Percentiles rank a stretch among this genome's conserved stretches.
Conservation (phyloP, 2,329 filamentous ascomycete genomes). For the Venturia asperata region DNA sequence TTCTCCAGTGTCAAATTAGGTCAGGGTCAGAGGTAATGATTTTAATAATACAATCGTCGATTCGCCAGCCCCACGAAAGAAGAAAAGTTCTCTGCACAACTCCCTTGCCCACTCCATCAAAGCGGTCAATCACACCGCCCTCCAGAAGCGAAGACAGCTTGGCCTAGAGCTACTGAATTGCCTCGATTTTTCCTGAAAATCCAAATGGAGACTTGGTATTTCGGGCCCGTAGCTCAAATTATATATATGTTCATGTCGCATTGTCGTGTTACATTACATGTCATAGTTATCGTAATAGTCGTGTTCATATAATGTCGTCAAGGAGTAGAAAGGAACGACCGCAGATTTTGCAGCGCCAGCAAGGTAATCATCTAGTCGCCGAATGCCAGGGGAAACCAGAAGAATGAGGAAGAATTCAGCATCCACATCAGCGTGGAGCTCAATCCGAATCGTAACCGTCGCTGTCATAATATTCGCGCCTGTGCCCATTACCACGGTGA, state of each 20-base stretch:
- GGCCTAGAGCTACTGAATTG: too few species aligned
- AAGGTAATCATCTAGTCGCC: neutral
- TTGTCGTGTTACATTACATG: neutral
- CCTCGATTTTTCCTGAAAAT: too few species aligned
- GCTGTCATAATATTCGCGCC: conserved; percentile 14
- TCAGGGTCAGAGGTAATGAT: too few species aligned
- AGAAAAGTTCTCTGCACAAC: too few species aligned
- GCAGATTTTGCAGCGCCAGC: neutral
- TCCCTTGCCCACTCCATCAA: too few species aligned
- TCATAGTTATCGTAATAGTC: neutral
- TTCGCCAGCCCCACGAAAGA: too few species aligned
- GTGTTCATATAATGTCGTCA: neutral
- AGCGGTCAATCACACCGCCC: too few species aligned
- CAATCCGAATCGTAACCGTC: conserved; percentile 16
- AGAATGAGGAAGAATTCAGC: neutral
- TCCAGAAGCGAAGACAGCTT: too few species aligned
- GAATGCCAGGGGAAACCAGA: neutral
- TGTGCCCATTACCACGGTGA: neutral
- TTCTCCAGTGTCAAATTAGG: too few species aligned
- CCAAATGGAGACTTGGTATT: too few species aligned
- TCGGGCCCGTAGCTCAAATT: neutral
- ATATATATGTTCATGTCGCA: neutral
- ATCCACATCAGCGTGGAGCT: neutral
- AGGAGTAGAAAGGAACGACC: neutral
- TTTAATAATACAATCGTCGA: too few species aligned